Conservation (phyloP, 2,329 filamentous ascomycete genomes). For the Neofusicoccum ribis region DNA sequence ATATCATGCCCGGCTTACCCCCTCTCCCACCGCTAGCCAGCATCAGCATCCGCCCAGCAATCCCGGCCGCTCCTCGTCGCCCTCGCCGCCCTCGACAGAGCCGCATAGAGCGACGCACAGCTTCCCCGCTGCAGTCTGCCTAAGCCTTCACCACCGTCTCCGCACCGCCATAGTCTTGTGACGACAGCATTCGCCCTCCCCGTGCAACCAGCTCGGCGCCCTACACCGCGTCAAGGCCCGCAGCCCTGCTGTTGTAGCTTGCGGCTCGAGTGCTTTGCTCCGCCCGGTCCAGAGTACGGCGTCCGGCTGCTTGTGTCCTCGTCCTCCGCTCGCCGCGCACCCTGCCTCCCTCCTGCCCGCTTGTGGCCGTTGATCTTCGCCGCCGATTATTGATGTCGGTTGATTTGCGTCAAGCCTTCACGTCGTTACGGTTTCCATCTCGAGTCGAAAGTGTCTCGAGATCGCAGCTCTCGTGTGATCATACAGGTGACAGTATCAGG, state of each 20-base stretch:
- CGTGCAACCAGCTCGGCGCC: conserved; percentile 6
- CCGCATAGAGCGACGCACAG: conserved; percentile 14
- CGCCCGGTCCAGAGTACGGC: not conserved
- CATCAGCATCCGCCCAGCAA: not conserved
- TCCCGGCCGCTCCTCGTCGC: not conserved
- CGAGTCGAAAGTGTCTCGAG: conserved; percentile 58
- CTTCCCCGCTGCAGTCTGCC: conserved; percentile 1
- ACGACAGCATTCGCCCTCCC: not conserved
- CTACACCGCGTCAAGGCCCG: not conserved
- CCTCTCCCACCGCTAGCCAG: not conserved
- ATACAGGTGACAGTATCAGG: conserved; percentile 55
- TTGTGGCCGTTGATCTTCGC: not conserved
- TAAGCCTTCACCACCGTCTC: not conserved
- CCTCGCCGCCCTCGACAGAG: not conserved
- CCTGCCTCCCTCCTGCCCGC: not conserved
- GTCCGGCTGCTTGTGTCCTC: conserved; percentile 4
- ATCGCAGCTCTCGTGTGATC: conserved; percentile 57
- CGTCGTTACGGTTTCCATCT: conserved; percentile 57
- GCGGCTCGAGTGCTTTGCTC: conserved; percentile 1
- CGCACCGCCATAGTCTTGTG: conserved; percentile 2
- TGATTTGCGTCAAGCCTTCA: conserved; percentile 56
- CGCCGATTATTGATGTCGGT: conserved; percentile 56
- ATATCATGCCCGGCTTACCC: conserved; percentile 11
- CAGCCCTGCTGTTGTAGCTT: not conserved
- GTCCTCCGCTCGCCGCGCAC: not conserved